Evolutionary conservation across 306 rosid genomes (phyloP), one percentile per base, ranked within the genome.

Genomic region (Cucurbita moschata): DNA sequence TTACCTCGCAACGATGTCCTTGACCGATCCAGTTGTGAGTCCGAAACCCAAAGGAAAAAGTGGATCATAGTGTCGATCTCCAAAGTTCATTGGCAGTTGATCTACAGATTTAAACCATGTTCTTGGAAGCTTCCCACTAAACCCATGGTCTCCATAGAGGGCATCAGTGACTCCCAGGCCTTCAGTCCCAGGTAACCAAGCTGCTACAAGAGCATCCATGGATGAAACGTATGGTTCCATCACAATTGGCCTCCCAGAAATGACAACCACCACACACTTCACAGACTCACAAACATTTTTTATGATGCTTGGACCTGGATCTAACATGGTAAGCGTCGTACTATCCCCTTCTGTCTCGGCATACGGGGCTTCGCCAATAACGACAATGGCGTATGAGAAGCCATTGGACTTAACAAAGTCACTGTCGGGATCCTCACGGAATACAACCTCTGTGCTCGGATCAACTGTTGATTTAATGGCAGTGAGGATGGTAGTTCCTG

Each of bases 101-200:
- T 89, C 97, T 0, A 89, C 90, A 16, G 88, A 81, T 83, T 80
- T 86, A 79, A 94, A 91, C 99, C 97, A 94, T 58, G 99, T 91
- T 76, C 97, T 87, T 10, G 99, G 79, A 78, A 91, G 95, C 77
- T 91, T 90, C 52, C 97, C 97, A 10, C 79, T 89, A 81, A 91
- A 94, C 43, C 92, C 99, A 74, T 86, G 79, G 77, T 89, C 96
- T 54, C 96, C 97, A 55, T 80, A 94, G 54, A 94, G 97, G 70
- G 85, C 88, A 81, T 91, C 99, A 6, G 91, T 75, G 77, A 94
- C 83, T 19, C 99, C 99, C 79, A 83, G 95, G 77, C 99, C 99
- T 71, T 94, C 97, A 0, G 91, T 80, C 54, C 97, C 97, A 0
- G 99, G 99, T 81, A 94, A 81, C 99, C 99, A 94, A 56, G 96